Conservation (phyloP, 1,284 basidiomycete genomes). For the Marasmius oreades region DNA sequence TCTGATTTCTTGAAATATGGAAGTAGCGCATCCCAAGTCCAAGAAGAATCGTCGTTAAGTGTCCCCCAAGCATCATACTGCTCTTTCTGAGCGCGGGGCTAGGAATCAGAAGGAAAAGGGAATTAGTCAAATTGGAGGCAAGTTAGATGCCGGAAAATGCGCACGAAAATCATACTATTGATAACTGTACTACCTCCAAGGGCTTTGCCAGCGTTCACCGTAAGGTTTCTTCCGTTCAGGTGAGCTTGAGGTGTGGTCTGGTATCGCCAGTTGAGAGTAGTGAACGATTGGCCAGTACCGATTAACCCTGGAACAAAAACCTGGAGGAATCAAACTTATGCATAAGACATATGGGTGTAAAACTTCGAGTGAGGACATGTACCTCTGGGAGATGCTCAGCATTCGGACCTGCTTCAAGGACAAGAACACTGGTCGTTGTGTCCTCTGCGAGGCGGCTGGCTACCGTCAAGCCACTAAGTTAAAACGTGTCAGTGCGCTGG, state of each 20-base stretch:
- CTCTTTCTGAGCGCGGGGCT: slow-evolving; percentile 26
- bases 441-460: slow-evolving; percentile 17
- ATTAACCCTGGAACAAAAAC: slow-evolving; percentile 28
- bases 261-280: slow-evolving; percentile 26
- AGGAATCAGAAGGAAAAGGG: not conserved
- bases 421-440: slow-evolving; percentile 6
- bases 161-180: slow-evolving; percentile 29
- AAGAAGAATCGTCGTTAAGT: slow-evolving; percentile 27
- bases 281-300: slow-evolving; percentile 23
- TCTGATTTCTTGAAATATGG: slow-evolving; percentile 30
- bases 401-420: slow-evolving; percentile 19
- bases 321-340: slow-evolving; percentile 9
- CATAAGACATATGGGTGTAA: not conserved
- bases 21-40: slow-evolving; percentile 28
- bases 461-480: slow-evolving; percentile 15
- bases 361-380: not conserved
- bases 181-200: slow-evolving; percentile 29
- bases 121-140: too few species aligned
- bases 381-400: slow-evolving; percentile 27
- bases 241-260: slow-evolving; percentile 23
- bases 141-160: not conserved
- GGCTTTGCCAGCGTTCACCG: slow-evolving; percentile 26
- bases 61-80: slow-evolving; percentile 29
- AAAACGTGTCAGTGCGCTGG: not conserved
- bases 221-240: slow-evolving; percentile 20